Conservation (phyloP, 2,329 filamentous ascomycete genomes). For the Colletotrichum cuscutae region DNA sequence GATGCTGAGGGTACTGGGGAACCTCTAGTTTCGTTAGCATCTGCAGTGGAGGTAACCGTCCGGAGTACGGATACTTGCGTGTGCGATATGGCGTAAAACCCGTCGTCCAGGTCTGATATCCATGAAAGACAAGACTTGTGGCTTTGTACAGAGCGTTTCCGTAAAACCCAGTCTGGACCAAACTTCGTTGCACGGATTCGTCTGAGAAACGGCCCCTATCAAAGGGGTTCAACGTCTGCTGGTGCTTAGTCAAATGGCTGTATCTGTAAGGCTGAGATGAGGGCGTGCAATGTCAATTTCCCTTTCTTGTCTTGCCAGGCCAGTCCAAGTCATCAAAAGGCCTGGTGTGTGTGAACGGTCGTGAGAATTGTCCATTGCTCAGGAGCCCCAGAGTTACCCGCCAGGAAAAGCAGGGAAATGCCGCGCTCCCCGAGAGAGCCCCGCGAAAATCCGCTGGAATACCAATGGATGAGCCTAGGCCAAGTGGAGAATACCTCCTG, state of each 20-base stretch:
- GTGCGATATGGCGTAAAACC: background rate
- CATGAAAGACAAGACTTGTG: no score
- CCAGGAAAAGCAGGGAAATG: conserved; percentile 4
- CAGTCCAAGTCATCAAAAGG: background rate
- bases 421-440: conserved; percentile 14
- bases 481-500: background rate
- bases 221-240: background rate
- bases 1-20: background rate
- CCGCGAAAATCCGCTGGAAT: conserved; percentile 1
- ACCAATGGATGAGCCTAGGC: conserved; percentile 11
- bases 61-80: no score
- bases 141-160: background rate
- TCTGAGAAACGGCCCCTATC: background rate
- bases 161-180: background rate
- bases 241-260: background rate
- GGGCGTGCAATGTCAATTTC: background rate
- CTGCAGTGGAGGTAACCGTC: no score
- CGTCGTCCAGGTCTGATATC: background rate
- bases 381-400: conserved; percentile 21
- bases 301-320: background rate
- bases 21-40: background rate
- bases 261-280: conserved; percentile 5
- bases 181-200: background rate
- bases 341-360: background rate
- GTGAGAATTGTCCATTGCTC: background rate